Evolutionary conservation across 371 early-diverging fungal species (phyloP).

Genomic region (Homolaphlyctis polyrhiza): DNA sequence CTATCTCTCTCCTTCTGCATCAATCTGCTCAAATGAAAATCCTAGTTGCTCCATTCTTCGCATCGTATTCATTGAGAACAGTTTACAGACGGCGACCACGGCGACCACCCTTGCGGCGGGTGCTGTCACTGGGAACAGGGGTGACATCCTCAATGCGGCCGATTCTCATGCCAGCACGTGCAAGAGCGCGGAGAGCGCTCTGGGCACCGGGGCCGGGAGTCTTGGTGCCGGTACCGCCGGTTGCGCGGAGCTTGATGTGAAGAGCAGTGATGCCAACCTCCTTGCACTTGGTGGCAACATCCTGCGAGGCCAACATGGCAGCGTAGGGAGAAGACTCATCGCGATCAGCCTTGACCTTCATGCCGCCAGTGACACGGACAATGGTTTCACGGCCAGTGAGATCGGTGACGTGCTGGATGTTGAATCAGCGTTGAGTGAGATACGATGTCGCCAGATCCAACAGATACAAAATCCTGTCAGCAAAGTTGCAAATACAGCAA

Average conservation of each 20-base stretch:
- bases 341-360: conserved; percentile 99
- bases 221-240: conserved; percentile 99
- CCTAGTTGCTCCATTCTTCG: too few relatives aligned
- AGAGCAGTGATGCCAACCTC: conserved; percentile 99
- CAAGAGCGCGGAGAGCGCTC: conserved; percentile 98
- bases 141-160: conserved; percentile 99
- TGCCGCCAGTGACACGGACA: conserved; percentile 99
- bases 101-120: conserved; percentile 99
- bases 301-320: conserved; percentile 99
- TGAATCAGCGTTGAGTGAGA: neutral
- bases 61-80: too few relatives aligned
- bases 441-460: neutral
- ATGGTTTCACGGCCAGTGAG: conserved; percentile 99
- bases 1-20: too few relatives aligned
- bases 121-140: conserved; percentile 98
- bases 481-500: neutral
- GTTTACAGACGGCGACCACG: conserved; percentile 99
- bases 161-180: conserved; percentile 98
- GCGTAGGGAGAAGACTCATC: conserved; percentile 99
- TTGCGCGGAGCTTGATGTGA: conserved; percentile 99
- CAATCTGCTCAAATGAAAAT: too few relatives aligned
- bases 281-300: conserved; percentile 98
- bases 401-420: conserved; percentile 93
- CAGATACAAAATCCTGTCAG: neutral
- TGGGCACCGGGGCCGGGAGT: conserved; percentile 99